Evolutionary conservation across 352 stramenopile genomes (phyloP), one percentile per base, ranked within the genome.

Genomic region (Blastocystis sp.): DNA sequence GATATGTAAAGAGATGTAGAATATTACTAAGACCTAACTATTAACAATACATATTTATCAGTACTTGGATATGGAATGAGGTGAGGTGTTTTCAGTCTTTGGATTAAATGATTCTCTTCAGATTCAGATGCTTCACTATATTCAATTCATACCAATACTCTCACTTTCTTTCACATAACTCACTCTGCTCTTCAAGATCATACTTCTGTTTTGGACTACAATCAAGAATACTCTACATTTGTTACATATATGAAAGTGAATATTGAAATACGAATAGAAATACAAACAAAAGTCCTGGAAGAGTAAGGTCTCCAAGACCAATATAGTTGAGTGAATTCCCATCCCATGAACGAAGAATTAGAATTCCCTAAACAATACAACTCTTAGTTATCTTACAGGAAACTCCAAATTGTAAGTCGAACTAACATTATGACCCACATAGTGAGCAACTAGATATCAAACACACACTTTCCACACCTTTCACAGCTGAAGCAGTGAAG

Each of bases 241-340:
- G n/a, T n/a, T n/a, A n/a, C n/a, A n/a, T n/a, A n/a, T n/a, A n/a
- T n/a, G n/a, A n/a, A n/a, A n/a, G n/a, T n/a, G n/a, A n/a, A n/a
- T 75, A 75, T 32, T 75, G 63, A 29, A 54, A 75, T 21, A 49
- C 12, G 19, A 75, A 75, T 24, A 49, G 27, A 54, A 75, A 75
- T 39, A 19, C 29, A 46, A 75, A 75, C 14, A 75, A 46, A 32
- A 75, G 12, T 4, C 63, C 63, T 19, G 63, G 63, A 54, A 75
- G 49, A 9, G 51, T 19, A 29, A 75, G 5, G 29, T 75, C 63
- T 29, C 63, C 63, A 5, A 75, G 4, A 27, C 63, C 63, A 24
- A 75, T n/a, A 19, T 75, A 75, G 24, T n/a, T 54, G n/a, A 75
- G 14, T 12, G 1, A 49, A 6, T 49, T 21, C 4, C 63, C 63